Percentiles rank a stretch among this genome's conserved stretches.
Evolutionary conservation across 208 protist genomes (phyloP).

Genomic region (Leishmania tropica): DNA sequence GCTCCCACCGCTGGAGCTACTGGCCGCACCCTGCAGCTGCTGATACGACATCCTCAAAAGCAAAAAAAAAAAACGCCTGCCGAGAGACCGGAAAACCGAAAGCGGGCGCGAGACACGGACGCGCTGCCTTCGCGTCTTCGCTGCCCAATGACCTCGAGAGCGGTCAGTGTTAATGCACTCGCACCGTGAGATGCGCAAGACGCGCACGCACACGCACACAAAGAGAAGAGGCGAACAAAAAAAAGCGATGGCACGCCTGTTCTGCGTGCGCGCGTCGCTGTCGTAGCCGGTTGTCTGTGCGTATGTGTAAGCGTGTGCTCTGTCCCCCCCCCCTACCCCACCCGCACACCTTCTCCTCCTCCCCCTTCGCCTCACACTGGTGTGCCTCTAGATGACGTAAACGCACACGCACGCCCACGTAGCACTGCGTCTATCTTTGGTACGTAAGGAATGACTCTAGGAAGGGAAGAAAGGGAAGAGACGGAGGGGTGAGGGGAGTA

Average conservation of each 20-base stretch:
- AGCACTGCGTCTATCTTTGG: not conserved
- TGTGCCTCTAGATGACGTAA: not conserved
- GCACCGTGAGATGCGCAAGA: not conserved
- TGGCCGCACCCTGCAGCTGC: not conserved
- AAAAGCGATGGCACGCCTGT: not conserved
- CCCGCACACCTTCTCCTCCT: not conserved
- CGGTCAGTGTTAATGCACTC: not conserved
- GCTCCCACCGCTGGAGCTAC: not conserved
- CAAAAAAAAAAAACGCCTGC: not conserved
- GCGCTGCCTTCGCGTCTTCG: not conserved
- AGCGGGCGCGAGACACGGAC: not conserved
- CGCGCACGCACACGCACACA: not conserved
- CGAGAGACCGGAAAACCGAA: too few relatives aligned
- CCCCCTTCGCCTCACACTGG: not conserved
- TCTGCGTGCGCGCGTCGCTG: not conserved
- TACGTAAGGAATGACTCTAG: not conserved
- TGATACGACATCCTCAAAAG: constrained; percentile 1
- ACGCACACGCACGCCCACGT: not conserved
- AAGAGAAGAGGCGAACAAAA: not conserved
- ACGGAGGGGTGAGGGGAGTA: not conserved
- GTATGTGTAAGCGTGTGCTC: too few relatives aligned
- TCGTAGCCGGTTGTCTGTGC: too few relatives aligned
- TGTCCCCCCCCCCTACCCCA: not conserved
- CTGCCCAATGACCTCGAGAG: not conserved
- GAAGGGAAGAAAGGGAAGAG: not conserved